Base-by-base conservation (phyloP, 2,329 filamentous ascomycete species). In the Xylariaceae sp. region DNA sequence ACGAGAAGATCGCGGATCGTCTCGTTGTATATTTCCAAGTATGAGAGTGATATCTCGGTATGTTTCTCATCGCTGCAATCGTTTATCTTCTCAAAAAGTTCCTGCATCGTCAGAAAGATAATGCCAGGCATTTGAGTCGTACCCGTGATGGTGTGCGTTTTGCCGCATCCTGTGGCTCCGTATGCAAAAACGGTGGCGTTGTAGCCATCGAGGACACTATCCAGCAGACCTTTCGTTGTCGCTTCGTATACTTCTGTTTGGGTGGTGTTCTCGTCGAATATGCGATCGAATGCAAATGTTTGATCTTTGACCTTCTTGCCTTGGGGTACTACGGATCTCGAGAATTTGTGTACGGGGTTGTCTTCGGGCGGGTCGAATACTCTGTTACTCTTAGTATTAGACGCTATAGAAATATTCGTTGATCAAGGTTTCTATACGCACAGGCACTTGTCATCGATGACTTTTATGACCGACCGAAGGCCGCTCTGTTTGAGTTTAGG, bases 141-240 rank as follows among this genome's bases (percentile, higher is more conserved):
- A 62, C 94, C 94, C 3, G 88, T 91, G 67, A 99, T 99, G 8
- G 94, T 99, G 72, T 99, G 94, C 20, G 94, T 99, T 77, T 99
- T 99, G 73, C 94, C 94, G 73, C 94, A 99, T 32, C 94, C 94
- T 0, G 94, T 99, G 32, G 94, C 94, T 63, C 94, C 94, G 72
- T 99, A 99, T 43, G 94, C 94, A 71, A 99, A 99, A 4, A 99
- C 94, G 0, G 94, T 99, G 41, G 94, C 94, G 78, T 99, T 99
- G 80, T 97, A 99, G 61, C 94, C 94, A 63, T 99, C 92, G 53
- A 99, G 80, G 13, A 99, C 92, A 69, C 88, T 97, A 71, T 97
- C 93, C 57, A 99, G 83, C n/a, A 99, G 82, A 50, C 78, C 84
- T 72, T 88, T 89, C 1, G 93, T 96, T 0, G 94, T 97, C 11